Evolutionary conservation across 2,329 filamentous ascomycete species (phyloP), one percentile per base, ranked within the genome.

Genomic region (Ophiostoma angusticollis): DNA sequence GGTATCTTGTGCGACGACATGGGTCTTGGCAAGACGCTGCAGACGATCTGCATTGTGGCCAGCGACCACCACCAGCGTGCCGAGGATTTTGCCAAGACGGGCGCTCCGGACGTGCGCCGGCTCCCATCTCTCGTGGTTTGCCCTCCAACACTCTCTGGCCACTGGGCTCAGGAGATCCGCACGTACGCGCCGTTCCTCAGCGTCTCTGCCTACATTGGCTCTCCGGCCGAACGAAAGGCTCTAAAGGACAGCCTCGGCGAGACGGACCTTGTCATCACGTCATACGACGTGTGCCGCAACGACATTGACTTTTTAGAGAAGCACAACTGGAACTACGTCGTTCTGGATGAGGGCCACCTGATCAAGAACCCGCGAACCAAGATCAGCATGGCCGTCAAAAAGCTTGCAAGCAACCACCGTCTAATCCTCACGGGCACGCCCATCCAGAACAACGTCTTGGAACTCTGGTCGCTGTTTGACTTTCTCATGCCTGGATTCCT

Each of bases 321-420:
- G 39, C 75, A 91, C 54, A 91, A 74, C 49, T 98, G 89, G 47
- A 98, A 98, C 56, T 98, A 98, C 55, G 83, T 91, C 41, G 87
- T 98, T 4, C 74, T 98, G 7, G 91, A 98, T 53, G 91, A 98
- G 63, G 91, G 93, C 2, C 91, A 98, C 63, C 64, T 98, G 47
- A 98, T 98, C 68, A 98, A 98, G 68, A 98, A 98, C 57, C 86
- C 91, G 4, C 93, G 91, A 57, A 87, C 93, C 2, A 98, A 98
- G 64, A 91, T 93, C 44, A 93, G 84, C 1, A 72, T 87, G 44
- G 87, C 91, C 1, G 89, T 96, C 48, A 98, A 98, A 67, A 76
- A 76, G 42, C 69, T 98, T 24, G 63, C 75, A 6, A 94, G 86
- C 56, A 96, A 98, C 51, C 93, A 98, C 55, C 82, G 91, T 16